Evolutionary conservation across 2,329 filamentous ascomycete species (phyloP), one percentile per base, ranked within the genome.

Genomic region (Apiospora sp.): DNA sequence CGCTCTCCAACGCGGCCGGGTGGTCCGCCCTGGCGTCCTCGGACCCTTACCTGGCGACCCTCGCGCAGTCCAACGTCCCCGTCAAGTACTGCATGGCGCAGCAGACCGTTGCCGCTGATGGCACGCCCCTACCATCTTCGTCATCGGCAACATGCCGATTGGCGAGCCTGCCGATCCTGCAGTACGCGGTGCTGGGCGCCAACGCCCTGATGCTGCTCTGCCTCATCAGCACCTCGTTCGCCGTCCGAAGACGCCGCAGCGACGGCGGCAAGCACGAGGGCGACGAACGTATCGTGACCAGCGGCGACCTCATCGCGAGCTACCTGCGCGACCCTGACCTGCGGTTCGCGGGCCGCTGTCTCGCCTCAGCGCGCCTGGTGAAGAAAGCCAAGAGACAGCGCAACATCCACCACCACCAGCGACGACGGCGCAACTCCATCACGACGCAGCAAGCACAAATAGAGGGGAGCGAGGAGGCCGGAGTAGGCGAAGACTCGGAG

Each of bases 301-400:
- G 64, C 46, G 71, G 71, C 54, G 71, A 72, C 46, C 24, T 72
- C 34, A 72, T 72, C 67, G 67, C 71, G 19, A 72, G 71, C 46
- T 72, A 72, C 61, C 49, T 72, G 51, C 71, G 71, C 19, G n/a
- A 64, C 12, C 71, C 71, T 1, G 71, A 72, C 30, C 44, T 44
- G 37, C 51, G 71, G 8, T 72, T 72, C 41, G 49, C 67, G 10
- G 67, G 71, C 30, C 44, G 71, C 22, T 72, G 71, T 46, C 71
- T 72, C n/a, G 71, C 48, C 19, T 69, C 71, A 12, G 51, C 67
- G 4, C 71, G 71, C 12, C 12, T 61, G 16, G 67, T 64, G 14
- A 64, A n/a, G 34, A 64, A 64, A 19, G 58, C 58, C 34, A 41
- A 41, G 34, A 8, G 58, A 34, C 30, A 37, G 58, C 58, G 30